Base-by-base conservation (phyloP, 345 rosid species). In the Moringa oleifera region DNA sequence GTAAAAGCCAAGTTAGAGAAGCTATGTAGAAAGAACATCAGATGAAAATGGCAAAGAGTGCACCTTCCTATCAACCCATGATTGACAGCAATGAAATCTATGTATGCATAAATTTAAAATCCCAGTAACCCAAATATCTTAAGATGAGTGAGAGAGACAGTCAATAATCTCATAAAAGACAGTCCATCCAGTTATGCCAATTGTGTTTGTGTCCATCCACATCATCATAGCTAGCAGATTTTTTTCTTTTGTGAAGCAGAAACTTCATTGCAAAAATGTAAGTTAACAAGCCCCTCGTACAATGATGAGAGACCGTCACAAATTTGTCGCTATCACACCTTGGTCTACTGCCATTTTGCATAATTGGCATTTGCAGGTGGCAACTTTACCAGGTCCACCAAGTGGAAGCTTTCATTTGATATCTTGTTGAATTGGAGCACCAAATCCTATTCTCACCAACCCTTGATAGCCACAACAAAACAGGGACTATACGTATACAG, bases 361-460 rank as follows among this genome's bases (percentile, higher is more conserved):
- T 54, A 20, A 59, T 25, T 36, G 24, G 25, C 31, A 58, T 66
- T 50, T 21, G 72, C 71, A 57, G 71, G 53, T 24, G 41, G 47
- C 69, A 65, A 75, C 79, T 62, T 49, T 55, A 47, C n/a, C 66
- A 15, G 54, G 66, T 17, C 59, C 62, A 33, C 19, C 28, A 33
- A 22, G 37, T 22, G 60, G 49, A 21, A 65, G 23, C 64, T n/a
- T 33, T 8, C 47, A 57, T 62, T 64, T 37, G 49, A 66, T 68
- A 71, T 66, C 25, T 46, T 59, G 12, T 71, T 62, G 79, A 76
- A 71, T 46, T 59, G 59, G 68, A 51, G 61, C 72, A 66, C 62
- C 63, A 31, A 4, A 63, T 63, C 57, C 52, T 55, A 28, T 46
- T 66, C 67, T 28, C 55, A 80, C 76, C 80, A 28, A 62, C 67